Evolutionary conservation across 1,284 basidiomycete species (phyloP).

Genomic region (Heterobasidion annosum): DNA sequence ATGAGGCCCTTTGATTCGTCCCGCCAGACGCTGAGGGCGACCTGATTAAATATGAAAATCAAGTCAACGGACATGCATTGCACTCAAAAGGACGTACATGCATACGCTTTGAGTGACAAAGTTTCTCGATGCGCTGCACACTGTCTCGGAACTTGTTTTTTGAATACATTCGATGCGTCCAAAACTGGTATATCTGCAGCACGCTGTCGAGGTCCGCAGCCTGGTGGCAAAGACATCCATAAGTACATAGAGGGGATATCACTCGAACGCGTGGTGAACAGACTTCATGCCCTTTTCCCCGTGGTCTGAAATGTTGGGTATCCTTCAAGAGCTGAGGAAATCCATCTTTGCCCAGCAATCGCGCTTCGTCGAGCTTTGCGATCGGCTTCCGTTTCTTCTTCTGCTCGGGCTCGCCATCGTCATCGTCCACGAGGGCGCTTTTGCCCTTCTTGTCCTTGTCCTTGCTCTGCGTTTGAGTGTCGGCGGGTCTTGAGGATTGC

Average conservation of each 20-base stretch:
- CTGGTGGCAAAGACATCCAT: slow-evolving; percentile 27
- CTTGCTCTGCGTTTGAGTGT: slow-evolving; percentile 3
- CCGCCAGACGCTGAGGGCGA: slow-evolving; percentile 63
- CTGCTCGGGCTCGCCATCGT: slow-evolving; percentile 22
- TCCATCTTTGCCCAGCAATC: slow-evolving; percentile 62
- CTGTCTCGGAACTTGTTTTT: slow-evolving; percentile 82
- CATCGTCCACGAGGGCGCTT: slow-evolving; percentile 12
- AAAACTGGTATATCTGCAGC: slow-evolving; percentile 81
- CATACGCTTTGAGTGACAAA: slow-evolving; percentile 80
- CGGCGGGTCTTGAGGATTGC: slow-evolving; percentile 4
- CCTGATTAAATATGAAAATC: slow-evolving; percentile 27
- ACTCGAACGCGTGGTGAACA: slow-evolving; percentile 11
- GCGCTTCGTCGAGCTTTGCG: slow-evolving; percentile 63
- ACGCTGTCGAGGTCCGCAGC: slow-evolving; percentile 68
- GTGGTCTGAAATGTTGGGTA: slow-evolving; percentile 66
- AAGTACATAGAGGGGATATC: not conserved
- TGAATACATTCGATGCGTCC: slow-evolving; percentile 87
- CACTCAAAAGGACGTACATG: slow-evolving; percentile 43
- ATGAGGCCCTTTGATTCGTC: slow-evolving; percentile 57
- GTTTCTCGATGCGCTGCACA: slow-evolving; percentile 70
- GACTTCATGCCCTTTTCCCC: slow-evolving; percentile 88
- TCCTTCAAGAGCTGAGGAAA: slow-evolving; percentile 71
- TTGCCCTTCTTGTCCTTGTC: slow-evolving; percentile 3
- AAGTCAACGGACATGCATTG: not conserved
- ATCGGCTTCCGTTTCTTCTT: slow-evolving; percentile 43